A percentile compares a stretch with the other conserved stretches of the same genome.
Evolutionary conservation across 1,284 basidiomycete genomes (phyloP).

Genomic region (Boletus calvinii): DNA sequence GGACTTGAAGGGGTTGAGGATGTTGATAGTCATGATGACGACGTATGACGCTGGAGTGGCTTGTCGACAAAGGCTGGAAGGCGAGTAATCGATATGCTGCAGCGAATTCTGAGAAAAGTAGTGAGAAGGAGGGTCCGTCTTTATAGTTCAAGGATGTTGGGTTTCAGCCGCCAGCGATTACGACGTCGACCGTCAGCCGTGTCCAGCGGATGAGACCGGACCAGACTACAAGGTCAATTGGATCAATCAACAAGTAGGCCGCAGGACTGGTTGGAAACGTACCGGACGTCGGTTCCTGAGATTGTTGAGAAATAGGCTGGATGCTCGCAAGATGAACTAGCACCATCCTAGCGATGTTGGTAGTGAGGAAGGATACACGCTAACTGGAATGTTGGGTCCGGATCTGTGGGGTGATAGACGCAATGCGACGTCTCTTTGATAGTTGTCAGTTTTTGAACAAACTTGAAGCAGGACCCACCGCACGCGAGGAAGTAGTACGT

Average conservation of each 20-base stretch:
- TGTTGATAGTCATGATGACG: slow-evolving; percentile 17
- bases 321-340: background rate
- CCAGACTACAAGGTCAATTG: background rate
- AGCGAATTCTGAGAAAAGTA: background rate
- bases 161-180: slow-evolving; percentile 14
- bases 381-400: background rate
- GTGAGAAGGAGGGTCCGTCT: background rate
- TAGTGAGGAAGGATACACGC: background rate
- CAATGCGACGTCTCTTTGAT: background rate
- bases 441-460: too few relatives aligned
- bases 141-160: slow-evolving; percentile 10
- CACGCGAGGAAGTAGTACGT: too few relatives aligned
- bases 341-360: background rate
- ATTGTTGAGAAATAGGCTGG: background rate
- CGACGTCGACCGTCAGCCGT: slow-evolving; percentile 21
- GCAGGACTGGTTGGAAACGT: slow-evolving; percentile 7
- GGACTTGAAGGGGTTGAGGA: slow-evolving; percentile 20
- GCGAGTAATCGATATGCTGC: slow-evolving; percentile 3
- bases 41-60: slow-evolving; percentile 1
- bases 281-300: background rate
- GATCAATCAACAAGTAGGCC: background rate
- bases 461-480: too few relatives aligned
- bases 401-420: background rate
- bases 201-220: background rate
- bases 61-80: slow-evolving; percentile 3